A percentile compares a stretch with the other conserved stretches of the same genome.
phyloP scores from a whole-genome alignment of 1,284 basidiomycete genomes.

The Ceratobasidium sp. region DNA sequence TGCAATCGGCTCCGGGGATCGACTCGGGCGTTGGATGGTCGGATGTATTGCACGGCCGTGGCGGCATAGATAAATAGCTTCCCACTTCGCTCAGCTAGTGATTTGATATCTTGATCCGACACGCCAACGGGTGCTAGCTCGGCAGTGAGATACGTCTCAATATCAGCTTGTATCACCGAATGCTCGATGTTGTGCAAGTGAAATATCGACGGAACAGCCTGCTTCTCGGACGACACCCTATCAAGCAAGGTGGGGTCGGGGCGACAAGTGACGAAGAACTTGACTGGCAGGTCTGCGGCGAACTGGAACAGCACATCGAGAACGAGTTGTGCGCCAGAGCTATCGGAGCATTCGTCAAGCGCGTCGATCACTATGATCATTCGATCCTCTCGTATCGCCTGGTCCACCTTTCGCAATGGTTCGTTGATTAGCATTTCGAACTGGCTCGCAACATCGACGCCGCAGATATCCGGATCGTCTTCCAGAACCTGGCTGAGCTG shows the following conservation, averaged over 20 bases:
- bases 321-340: background rate
- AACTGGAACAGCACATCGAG: slow-evolving; percentile 1
- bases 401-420: background rate
- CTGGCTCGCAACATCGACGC: background rate
- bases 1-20: background rate
- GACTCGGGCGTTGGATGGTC: background rate
- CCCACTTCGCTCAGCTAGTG: slow-evolving; percentile 23
- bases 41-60: slow-evolving; percentile 5
- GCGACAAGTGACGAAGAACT: slow-evolving; percentile 43
- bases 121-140: slow-evolving; percentile 2
- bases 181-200: slow-evolving; percentile 46
- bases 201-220: background rate
- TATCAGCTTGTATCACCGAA: slow-evolving; percentile 44
- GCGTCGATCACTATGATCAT: slow-evolving; percentile 44
- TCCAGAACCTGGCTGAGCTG: background rate
- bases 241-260: slow-evolving; percentile 21
- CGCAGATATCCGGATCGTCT: background rate
- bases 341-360: slow-evolving; percentile 40
- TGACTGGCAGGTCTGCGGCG: slow-evolving; percentile 17
- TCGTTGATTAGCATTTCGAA: background rate
- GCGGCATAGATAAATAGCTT: slow-evolving; percentile 44
- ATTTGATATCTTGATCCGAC: slow-evolving; percentile 7
- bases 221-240: background rate
- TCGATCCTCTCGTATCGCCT: background rate
- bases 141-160: slow-evolving; percentile 29